Evolutionary conservation across 768 basidiomycete genomes (phyloP).

Genomic region (Pleurotus eryngii): DNA sequence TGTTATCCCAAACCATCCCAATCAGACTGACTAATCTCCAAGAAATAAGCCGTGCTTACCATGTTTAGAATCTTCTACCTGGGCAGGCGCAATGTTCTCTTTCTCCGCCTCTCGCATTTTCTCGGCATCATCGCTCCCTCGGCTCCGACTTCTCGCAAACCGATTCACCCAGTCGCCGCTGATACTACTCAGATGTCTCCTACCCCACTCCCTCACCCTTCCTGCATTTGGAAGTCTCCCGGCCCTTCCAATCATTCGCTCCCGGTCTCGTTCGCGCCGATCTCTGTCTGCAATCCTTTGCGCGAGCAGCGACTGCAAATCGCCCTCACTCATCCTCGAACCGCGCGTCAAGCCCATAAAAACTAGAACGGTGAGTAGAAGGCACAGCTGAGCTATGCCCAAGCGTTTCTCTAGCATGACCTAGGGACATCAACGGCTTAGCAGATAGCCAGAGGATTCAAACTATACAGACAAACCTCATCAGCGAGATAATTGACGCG

Average conservation of each 20-base stretch:
- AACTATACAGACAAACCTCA: slow-evolving; percentile 51
- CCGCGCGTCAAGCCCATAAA: slow-evolving; percentile 88
- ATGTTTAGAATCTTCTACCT: slow-evolving; percentile 10
- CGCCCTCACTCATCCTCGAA: slow-evolving; percentile 33
- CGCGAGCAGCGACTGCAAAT: slow-evolving; percentile 7
- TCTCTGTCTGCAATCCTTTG: slow-evolving; percentile 10
- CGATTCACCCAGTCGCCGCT: slow-evolving; percentile 50
- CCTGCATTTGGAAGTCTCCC: slow-evolving; percentile 17
- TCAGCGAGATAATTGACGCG: slow-evolving; percentile 74
- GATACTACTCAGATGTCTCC: slow-evolving; percentile 47
- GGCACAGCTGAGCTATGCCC: slow-evolving; percentile 82
- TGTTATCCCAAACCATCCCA: slow-evolving; percentile 6
- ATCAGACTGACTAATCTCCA: neutral
- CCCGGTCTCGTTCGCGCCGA: slow-evolving; percentile 7
- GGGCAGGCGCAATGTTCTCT: slow-evolving; percentile 25
- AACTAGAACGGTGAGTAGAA: slow-evolving; percentile 77
- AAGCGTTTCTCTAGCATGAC: slow-evolving; percentile 86
- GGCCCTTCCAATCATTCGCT: slow-evolving; percentile 22
- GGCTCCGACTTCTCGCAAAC: slow-evolving; percentile 24
- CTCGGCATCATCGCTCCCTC: slow-evolving; percentile 11
- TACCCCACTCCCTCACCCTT: slow-evolving; percentile 49
- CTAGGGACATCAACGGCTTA: slow-evolving; percentile 31
- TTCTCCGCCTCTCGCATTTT: slow-evolving; percentile 14
- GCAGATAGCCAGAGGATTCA: slow-evolving; percentile 1
- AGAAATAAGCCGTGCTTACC: neutral